Evolutionary conservation across 495 filamentous ascomycete species (phyloP), one percentile per base, ranked within the genome.

Genomic region (Penicillium pulvis): DNA sequence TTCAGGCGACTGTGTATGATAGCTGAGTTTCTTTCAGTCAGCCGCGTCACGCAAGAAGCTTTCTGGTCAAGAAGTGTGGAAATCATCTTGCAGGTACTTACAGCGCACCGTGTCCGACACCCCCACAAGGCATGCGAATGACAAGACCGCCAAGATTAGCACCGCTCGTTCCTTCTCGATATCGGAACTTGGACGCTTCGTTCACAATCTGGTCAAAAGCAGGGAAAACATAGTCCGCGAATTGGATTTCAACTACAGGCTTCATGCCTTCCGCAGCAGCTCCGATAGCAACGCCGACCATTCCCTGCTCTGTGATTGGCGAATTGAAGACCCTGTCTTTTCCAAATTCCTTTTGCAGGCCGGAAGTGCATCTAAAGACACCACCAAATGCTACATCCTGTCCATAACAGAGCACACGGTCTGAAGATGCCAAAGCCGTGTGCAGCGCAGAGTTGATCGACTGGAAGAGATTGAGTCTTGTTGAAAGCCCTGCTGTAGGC

Each of bases 171-270:
- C 92, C 93, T 69, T 93, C 90, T 53, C 93, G 81, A 73, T 93
- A 98, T 53, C 94, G 78, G 61, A 90, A 90, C 77, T 98, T 98
- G 50, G 91, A 90, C 3, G 92, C 93, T 74, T 98, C 94, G 68
- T 98, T 98, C 59, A 98, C 93, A 39, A 98, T 81, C 81, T 98
- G 94, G 68, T 98, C 94, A 62, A 98, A 98, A 1, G 94, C 92
- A 2, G 94, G 94, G 73, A 88, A 98, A 42, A 98, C 87, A 71
- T 98, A 98, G 73, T 98, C 94, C 35, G 94, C 95, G 67, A 98
- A 98, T 74, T 98, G 94, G 52, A 98, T 94, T 75, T 98, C 94
- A 1, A 95, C 93, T 16, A 98, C 85, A 0, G 94, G 90, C 53
- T 88, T 90, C 89, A 96, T 91, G 6, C 94, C 94, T 75, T 97